Conservation (phyloP, 2,329 filamentous ascomycete species). For the Tolypocladium ophioglossoides region DNA sequence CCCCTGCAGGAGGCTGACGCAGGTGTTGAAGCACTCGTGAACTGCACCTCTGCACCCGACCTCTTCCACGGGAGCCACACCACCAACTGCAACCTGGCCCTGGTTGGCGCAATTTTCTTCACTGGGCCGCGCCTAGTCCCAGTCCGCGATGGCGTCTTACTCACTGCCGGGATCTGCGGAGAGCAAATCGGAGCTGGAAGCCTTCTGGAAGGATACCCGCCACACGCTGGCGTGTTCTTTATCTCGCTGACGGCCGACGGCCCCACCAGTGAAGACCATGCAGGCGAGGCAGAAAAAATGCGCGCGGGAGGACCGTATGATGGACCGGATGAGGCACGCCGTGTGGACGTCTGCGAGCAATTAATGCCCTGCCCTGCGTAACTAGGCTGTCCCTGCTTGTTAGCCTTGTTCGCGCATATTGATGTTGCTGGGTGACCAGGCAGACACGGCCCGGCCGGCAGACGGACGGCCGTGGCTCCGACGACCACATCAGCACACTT, state of each 20-base stretch:
- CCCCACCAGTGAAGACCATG: too few relatives aligned
- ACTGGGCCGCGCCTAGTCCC: not conserved
- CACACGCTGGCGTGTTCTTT: not conserved
- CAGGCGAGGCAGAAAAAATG: not conserved
- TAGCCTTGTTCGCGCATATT: too few relatives aligned
- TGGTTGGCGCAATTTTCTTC: not conserved
- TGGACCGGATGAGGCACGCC: not conserved
- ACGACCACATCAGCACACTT: not conserved
- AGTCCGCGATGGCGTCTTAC: not conserved
- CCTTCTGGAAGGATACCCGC: not conserved
- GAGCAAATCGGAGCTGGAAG: not conserved
- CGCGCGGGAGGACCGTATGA: not conserved
- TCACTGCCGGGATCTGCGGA: slow-evolving; percentile 1
- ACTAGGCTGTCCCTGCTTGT: not conserved
- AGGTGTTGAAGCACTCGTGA: too few relatives aligned
- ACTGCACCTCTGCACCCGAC: too few relatives aligned
- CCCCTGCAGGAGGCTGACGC: too few relatives aligned
- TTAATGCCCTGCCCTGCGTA: not conserved
- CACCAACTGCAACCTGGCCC: not conserved
- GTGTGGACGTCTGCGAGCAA: not conserved
- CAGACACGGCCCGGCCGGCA: too few relatives aligned
- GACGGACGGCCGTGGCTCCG: not conserved
- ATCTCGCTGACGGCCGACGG: not conserved
- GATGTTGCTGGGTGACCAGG: not conserved
- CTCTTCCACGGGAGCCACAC: not conserved